A percentile compares a stretch with the other conserved stretches of the same genome.
Conservation (phyloP, 2,329 filamentous ascomycete species). For the Huntiella moniliformis region DNA sequence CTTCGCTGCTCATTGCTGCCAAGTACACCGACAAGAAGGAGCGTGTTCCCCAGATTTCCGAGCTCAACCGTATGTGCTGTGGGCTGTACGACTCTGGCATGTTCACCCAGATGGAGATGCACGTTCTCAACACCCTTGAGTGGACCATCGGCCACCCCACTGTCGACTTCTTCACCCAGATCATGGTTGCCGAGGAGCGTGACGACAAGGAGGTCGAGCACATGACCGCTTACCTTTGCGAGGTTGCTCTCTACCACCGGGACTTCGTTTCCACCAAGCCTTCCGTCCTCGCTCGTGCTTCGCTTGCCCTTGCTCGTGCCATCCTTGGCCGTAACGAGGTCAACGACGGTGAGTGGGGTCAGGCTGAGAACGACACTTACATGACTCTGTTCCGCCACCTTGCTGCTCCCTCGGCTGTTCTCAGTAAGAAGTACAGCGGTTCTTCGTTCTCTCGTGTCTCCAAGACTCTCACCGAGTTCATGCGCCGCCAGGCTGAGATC, state of each 20-base stretch:
- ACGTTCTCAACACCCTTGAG: conserved; percentile 89
- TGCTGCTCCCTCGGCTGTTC: conserved; percentile 36
- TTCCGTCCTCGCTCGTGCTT: conserved; percentile 75
- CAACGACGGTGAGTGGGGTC: conserved; percentile 58
- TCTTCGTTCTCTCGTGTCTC: conserved; percentile 34
- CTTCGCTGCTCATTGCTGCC: conserved; percentile 84
- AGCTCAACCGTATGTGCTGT: conserved; percentile 98
- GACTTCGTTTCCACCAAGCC: conserved; percentile 89
- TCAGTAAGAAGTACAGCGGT: conserved; percentile 41
- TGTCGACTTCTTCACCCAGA: conserved; percentile 79
- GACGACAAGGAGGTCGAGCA: conserved; percentile 78
- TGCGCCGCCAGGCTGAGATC: conserved; percentile 39
- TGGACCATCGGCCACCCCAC: conserved; percentile 95
- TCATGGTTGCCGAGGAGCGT: conserved; percentile 63
- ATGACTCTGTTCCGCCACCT: conserved; percentile 40
- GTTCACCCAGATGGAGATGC: conserved; percentile 99
- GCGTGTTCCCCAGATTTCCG: conserved; percentile 87
- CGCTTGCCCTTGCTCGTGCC: conserved; percentile 68
- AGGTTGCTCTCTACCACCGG: conserved; percentile 89
- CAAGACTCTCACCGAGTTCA: conserved; percentile 36
- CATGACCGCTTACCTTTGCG: conserved; percentile 84
- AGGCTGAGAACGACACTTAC: conserved; percentile 48
- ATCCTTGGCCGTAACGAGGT: conserved; percentile 67
- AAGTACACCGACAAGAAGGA: conserved; percentile 99
- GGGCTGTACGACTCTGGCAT: conserved; percentile 96